These are phyloP conservation scores for Kwoniella mangroviensis DNA, from an alignment of 768 basidiomycete genomes.

Conservation along the genomic window DNA sequence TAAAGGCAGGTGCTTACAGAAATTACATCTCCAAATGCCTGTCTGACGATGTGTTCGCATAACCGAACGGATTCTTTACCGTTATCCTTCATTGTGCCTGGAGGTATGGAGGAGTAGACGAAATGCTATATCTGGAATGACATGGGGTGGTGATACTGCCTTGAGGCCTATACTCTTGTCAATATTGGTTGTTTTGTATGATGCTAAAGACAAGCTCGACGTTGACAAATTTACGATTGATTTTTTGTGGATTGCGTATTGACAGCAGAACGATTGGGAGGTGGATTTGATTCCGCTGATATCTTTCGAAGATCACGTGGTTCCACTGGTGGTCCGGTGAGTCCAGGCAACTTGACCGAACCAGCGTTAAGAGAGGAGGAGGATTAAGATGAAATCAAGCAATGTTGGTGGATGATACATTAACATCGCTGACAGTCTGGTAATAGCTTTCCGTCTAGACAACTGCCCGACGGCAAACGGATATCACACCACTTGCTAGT, in stretches of 20 bases:
- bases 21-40: conserved; percentile 54
- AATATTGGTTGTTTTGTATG: not conserved
- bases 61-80: conserved; percentile 56
- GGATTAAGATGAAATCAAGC: too few relatives aligned
- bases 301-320: not conserved
- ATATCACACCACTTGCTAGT: too few relatives aligned
- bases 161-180: too few relatives aligned
- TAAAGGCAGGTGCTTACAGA: conserved; percentile 38
- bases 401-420: too few relatives aligned
- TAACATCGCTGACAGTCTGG: too few relatives aligned
- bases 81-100: conserved; percentile 35
- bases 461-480: too few relatives aligned
- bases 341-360: not conserved
- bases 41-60: conserved; percentile 53
- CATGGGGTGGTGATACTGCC: conserved; percentile 3
- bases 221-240: not conserved
- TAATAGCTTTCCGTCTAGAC: too few relatives aligned
- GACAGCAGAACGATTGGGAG: not conserved
- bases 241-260: not conserved
- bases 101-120: too few relatives aligned
- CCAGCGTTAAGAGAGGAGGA: too few relatives aligned
- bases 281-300: conserved; percentile 12
- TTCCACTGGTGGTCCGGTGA: not conserved
- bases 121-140: conserved; percentile 5
- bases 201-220: not conserved